phyloP scores from a whole-genome alignment of 345 rosid species.

The Luvunga scandens region DNA sequence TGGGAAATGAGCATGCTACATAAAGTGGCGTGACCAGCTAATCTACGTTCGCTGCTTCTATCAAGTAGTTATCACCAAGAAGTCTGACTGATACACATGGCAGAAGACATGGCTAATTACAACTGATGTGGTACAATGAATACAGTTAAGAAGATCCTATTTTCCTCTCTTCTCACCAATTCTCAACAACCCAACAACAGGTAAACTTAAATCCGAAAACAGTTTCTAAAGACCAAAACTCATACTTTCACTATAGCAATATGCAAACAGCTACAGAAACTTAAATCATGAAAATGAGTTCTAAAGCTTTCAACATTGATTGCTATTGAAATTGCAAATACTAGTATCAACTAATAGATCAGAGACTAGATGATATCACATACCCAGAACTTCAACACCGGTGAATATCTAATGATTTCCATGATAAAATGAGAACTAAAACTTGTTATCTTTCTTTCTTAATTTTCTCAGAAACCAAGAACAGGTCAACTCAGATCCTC shows the following conservation, averaged over 20 bases:
- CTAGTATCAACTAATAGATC: background rate
- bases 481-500: background rate
- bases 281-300: background rate
- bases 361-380: background rate
- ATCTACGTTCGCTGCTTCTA: background rate
- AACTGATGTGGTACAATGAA: background rate
- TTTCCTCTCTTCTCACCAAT: background rate
- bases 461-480: slow-evolving; percentile 8
- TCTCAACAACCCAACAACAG: background rate
- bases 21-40: background rate
- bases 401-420: background rate
- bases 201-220: background rate
- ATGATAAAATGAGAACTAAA: background rate
- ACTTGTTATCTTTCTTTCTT: background rate
- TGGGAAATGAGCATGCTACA: background rate
- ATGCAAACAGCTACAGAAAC: too few relatives aligned
- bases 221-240: background rate
- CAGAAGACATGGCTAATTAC: background rate
- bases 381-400: background rate
- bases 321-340: background rate
- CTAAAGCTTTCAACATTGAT: background rate
- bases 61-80: background rate
- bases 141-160: background rate
- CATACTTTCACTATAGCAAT: background rate
- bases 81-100: background rate